Conservation (phyloP, 345 rosid species). For the Linum usitatissimum region DNA sequence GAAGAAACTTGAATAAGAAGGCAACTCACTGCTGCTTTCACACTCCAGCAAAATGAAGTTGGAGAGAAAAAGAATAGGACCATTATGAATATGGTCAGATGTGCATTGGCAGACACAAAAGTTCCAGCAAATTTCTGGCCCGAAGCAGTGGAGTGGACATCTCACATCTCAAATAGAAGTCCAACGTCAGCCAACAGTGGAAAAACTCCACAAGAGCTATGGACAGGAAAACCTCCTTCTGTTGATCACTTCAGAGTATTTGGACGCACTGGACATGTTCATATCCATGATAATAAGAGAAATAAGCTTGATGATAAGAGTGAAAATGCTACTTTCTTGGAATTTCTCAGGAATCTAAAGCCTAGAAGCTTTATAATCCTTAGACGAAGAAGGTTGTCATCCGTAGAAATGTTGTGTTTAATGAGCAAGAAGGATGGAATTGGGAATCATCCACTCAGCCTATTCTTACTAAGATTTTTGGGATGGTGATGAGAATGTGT, state of each 20-base stretch:
- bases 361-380: background rate
- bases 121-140: conserved; percentile 4
- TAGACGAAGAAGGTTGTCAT: background rate
- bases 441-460: background rate
- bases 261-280: background rate
- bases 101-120: background rate
- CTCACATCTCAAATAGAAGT: background rate
- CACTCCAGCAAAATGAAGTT: background rate
- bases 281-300: background rate
- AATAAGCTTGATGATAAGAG: background rate
- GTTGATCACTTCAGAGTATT: background rate
- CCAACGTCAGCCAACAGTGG: background rate
- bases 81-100: background rate
- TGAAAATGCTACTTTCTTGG: background rate
- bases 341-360: background rate
- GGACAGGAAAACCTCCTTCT: background rate
- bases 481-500: too few relatives aligned
- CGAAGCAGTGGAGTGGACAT: background rate
- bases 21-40: too few relatives aligned
- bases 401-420: background rate
- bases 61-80: background rate
- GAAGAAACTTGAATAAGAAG: too few relatives aligned
- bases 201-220: background rate
- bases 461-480: too few relatives aligned
- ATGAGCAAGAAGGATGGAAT: background rate